Conservation (phyloP, 192 early-diverging fungal genomes). For the Geosiphon pyriformis region DNA sequence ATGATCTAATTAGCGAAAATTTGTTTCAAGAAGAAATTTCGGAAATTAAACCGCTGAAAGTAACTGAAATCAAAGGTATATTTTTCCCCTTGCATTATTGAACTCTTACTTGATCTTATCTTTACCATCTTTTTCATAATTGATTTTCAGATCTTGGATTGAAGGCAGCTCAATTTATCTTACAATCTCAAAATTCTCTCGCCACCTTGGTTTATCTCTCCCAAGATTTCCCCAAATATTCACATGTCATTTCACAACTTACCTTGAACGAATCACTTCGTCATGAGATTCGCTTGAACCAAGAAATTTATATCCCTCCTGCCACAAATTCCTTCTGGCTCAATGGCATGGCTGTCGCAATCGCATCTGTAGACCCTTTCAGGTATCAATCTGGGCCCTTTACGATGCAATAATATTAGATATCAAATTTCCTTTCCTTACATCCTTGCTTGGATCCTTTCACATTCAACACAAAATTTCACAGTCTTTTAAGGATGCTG, state of each 20-base stretch:
- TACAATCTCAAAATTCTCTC: constrained; percentile 57
- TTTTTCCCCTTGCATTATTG: too few relatives aligned
- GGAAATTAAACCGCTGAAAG: constrained; percentile 44
- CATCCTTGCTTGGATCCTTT: too few relatives aligned
- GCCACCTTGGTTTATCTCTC: constrained; percentile 57
- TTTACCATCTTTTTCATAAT: too few relatives aligned
- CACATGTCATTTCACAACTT: constrained; percentile 63
- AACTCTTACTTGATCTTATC: too few relatives aligned
- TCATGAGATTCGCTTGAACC: constrained; percentile 33
- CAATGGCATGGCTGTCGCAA: constrained; percentile 58
- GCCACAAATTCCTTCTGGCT: constrained; percentile 47
- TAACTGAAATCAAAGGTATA: constrained; percentile 52
- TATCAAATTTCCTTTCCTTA: too few relatives aligned
- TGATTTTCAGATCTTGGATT: constrained; percentile 60
- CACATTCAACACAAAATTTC: constrained; percentile 1
- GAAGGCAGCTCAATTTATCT: constrained; percentile 69
- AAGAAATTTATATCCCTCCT: constrained; percentile 16
- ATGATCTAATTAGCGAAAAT: constrained; percentile 17
- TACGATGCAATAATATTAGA: not conserved
- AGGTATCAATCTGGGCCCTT: constrained; percentile 31
- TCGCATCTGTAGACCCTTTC: constrained; percentile 58
- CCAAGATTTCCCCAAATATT: constrained; percentile 88
- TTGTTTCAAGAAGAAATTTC: constrained; percentile 44
- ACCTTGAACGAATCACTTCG: constrained; percentile 42
- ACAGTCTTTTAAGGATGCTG: constrained; percentile 52